Evolutionary conservation across 2,329 filamentous ascomycete genomes (phyloP).

Genomic region (Bipolaris oryzae): DNA sequence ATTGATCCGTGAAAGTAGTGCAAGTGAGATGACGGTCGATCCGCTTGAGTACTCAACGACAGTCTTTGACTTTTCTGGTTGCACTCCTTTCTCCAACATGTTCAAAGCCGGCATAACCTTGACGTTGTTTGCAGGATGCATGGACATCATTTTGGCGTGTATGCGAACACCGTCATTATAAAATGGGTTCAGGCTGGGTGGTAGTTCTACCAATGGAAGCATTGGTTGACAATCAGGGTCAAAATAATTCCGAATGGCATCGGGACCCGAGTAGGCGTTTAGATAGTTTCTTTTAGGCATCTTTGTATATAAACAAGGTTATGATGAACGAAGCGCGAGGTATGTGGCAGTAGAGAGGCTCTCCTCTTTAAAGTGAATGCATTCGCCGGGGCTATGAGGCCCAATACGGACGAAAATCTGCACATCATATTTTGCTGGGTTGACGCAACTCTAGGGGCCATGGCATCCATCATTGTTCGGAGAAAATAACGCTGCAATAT

Average conservation of each 20-base stretch:
- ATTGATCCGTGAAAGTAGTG: slow-evolving; percentile 28
- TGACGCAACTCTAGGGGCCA: background rate
- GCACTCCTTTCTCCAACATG: slow-evolving; percentile 24
- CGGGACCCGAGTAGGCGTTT: slow-evolving; percentile 65
- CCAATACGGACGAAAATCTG: background rate
- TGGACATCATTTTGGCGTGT: slow-evolving; percentile 70
- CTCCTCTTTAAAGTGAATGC: slow-evolving; percentile 3
- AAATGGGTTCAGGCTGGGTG: slow-evolving; percentile 63
- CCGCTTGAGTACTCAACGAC: slow-evolving; percentile 31
- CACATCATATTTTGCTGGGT: background rate
- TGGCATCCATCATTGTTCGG: slow-evolving; percentile 3
- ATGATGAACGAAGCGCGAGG: background rate
- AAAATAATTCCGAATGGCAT: slow-evolving; percentile 65
- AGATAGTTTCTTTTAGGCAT: slow-evolving; percentile 21
- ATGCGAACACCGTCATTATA: slow-evolving; percentile 64
- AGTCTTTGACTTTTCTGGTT: slow-evolving; percentile 22
- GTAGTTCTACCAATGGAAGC: slow-evolving; percentile 67
- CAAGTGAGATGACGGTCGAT: slow-evolving; percentile 30
- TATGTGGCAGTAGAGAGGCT: background rate
- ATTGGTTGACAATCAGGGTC: slow-evolving; percentile 64
- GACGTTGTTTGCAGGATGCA: slow-evolving; percentile 69
- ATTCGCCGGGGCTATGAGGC: background rate
- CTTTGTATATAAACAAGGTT: background rate
- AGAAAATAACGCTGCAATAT: too few species aligned
- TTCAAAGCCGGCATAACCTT: slow-evolving; percentile 61